Evolutionary conservation across 78 protist genomes (phyloP).

Genomic region (Dictyostelium capitatum): DNA sequence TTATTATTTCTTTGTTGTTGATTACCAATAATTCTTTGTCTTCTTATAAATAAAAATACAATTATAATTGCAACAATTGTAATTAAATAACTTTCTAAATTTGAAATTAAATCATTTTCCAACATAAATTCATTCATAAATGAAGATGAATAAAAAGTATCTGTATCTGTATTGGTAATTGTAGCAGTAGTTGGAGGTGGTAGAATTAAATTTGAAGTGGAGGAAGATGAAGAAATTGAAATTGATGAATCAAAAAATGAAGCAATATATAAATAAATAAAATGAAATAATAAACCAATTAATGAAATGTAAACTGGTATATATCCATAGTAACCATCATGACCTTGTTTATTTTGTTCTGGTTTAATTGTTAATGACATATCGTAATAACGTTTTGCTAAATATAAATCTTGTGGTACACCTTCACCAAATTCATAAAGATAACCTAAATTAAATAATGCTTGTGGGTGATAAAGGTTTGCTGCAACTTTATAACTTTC

Average conservation of each 20-base stretch:
- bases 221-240: not conserved
- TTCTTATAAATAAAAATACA: constrained; percentile 45
- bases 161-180: not conserved
- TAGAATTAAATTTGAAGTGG: not conserved
- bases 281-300: constrained; percentile 62
- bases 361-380: constrained; percentile 71
- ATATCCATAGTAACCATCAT: constrained; percentile 62
- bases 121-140: not conserved
- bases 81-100: constrained; percentile 33
- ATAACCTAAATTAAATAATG: constrained; percentile 91
- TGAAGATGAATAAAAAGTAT: not conserved
- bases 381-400: constrained; percentile 95
- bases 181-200: not conserved
- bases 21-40: constrained; percentile 46
- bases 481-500: constrained; percentile 80
- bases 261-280: not conserved
- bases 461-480: constrained; percentile 81
- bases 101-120: not conserved
- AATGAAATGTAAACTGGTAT: constrained; percentile 87
- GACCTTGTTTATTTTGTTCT: not conserved
- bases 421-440: constrained; percentile 92
- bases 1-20: not conserved
- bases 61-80: constrained; percentile 13
- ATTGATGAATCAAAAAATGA: constrained; percentile 42
- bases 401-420: constrained; percentile 83